Percentiles rank a stretch among this genome's conserved stretches.
These are phyloP conservation scores for Blastobotrys americana DNA, from an alignment of 805 yeast species.

Conservation along the genomic window DNA sequence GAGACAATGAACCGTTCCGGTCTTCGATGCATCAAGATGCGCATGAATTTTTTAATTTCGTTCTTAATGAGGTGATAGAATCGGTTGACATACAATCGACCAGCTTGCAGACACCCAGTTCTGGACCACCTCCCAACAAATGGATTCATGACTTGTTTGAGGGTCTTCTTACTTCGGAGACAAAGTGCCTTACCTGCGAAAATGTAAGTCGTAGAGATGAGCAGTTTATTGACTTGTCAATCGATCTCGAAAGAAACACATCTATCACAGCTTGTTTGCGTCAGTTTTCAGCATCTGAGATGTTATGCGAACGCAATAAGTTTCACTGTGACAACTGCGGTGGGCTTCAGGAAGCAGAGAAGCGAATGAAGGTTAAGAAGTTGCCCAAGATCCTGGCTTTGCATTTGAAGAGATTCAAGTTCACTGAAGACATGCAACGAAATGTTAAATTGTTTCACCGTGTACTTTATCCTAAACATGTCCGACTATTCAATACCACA, in stretches of 20 bases:
- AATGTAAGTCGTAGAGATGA: conserved; percentile 75
- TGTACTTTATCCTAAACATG: conserved; percentile 67
- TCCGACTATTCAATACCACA: conserved; percentile 61
- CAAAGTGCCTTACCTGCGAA: conserved; percentile 86
- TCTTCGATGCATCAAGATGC: conserved; percentile 98
- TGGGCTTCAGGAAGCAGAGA: conserved; percentile 88
- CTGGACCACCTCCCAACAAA: conserved; percentile 9
- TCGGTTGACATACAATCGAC: conserved; percentile 29
- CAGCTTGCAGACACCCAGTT: conserved; percentile 5
- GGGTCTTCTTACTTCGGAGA: conserved; percentile 79
- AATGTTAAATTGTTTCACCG: conserved; percentile 83
- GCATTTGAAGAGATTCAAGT: conserved; percentile 88
- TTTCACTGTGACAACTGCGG: conserved; percentile 89
- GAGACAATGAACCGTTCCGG: conserved; percentile 76
- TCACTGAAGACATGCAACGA: conserved; percentile 71
- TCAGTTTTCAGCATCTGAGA: conserved; percentile 79
- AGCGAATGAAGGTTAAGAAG: conserved; percentile 70
- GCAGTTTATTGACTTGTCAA: conserved; percentile 74
- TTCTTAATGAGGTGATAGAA: conserved; percentile 66
- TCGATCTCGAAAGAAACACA: conserved; percentile 71
- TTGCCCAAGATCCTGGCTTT: conserved; percentile 74
- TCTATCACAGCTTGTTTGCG: conserved; percentile 71
- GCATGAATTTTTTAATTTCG: conserved; percentile 86
- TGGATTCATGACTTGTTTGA: conserved; percentile 70
- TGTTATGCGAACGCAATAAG: conserved; percentile 79